These are phyloP conservation scores for Acanthamoeba triangularis DNA, from an alignment of 208 protist species.

Conservation along the genomic window DNA sequence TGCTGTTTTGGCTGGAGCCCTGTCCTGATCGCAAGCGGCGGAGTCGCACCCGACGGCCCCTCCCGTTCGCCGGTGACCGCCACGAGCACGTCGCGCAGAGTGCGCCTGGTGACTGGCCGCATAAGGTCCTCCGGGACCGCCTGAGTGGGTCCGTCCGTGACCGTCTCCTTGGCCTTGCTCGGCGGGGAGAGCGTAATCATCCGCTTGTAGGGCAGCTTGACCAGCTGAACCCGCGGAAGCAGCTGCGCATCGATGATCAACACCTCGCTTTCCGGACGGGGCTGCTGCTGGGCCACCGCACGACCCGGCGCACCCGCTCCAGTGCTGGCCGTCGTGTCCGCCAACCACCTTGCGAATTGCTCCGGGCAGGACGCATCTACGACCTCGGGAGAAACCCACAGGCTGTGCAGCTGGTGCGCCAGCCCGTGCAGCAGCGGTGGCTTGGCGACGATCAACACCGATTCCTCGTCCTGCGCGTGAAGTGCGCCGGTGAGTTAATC, in stretches of 20 bases:
- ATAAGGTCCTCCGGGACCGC: not conserved
- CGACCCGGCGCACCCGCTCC: too few species aligned
- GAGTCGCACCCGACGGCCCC: too few species aligned
- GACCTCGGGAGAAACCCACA: not conserved
- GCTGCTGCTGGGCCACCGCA: not conserved
- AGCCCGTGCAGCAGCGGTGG: not conserved
- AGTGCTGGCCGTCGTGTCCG: not conserved
- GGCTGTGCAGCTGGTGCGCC: not conserved
- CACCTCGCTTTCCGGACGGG: not conserved
- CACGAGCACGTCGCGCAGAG: not conserved
- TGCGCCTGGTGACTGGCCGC: not conserved
- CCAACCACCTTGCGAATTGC: not conserved
- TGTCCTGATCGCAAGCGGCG: not conserved
- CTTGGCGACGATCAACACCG: not conserved
- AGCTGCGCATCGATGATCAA: slow-evolving; percentile 19
- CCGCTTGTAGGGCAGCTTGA: not conserved
- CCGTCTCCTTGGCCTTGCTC: not conserved
- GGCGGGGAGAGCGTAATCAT: not conserved
- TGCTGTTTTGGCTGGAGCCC: not conserved
- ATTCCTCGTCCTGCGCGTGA: not conserved
- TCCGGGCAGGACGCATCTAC: not conserved
- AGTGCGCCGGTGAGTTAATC: too few species aligned
- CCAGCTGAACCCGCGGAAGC: not conserved
- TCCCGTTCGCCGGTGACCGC: not conserved
- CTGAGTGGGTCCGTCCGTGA: not conserved